Percentiles rank a stretch among this genome's conserved stretches.
These are phyloP conservation scores for Sarocladiaceae sp. DNA, from an alignment of 2,329 filamentous ascomycete species.

Conservation along the genomic window DNA sequence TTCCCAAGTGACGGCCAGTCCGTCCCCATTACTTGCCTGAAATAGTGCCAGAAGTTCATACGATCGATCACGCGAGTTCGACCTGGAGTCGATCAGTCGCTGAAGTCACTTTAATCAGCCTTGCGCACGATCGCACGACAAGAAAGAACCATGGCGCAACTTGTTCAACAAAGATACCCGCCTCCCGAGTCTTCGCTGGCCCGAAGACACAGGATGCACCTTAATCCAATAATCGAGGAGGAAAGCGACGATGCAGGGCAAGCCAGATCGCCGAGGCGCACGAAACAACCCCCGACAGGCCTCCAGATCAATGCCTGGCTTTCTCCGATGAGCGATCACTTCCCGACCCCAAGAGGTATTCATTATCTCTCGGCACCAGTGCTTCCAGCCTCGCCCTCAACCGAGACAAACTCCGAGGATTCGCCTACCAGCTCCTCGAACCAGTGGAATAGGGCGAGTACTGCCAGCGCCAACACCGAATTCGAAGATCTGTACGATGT, in stretches of 20 bases:
- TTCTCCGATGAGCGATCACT: constrained; percentile 59
- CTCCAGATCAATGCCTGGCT: constrained; percentile 56
- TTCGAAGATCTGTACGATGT: constrained; percentile 79
- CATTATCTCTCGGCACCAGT: constrained; percentile 61
- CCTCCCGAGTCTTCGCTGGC: constrained; percentile 51
- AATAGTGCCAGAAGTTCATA: background rate
- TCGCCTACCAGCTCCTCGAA: constrained; percentile 54
- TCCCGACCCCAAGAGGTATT: constrained; percentile 66
- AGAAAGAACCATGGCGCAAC: constrained; percentile 2
- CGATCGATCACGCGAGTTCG: background rate
- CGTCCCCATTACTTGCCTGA: constrained; percentile 9
- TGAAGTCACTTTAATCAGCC: background rate
- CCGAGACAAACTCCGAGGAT: constrained; percentile 46
- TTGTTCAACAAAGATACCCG: constrained; percentile 30
- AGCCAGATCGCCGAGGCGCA: background rate
- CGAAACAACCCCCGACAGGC: constrained; percentile 24
- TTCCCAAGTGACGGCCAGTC: constrained; percentile 29
- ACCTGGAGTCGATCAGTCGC: constrained; percentile 5
- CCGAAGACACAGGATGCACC: constrained; percentile 46
- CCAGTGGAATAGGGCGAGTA: constrained; percentile 60
- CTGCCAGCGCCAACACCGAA: constrained; percentile 62
- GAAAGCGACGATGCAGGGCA: constrained; percentile 33
- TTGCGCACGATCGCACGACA: background rate
- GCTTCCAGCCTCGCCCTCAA: constrained; percentile 57
- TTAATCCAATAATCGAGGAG: constrained; percentile 66